Evolutionary conservation across 768 basidiomycete genomes (phyloP), one percentile per base, ranked within the genome.

Genomic region (Macrolepiota fuliginosa): DNA sequence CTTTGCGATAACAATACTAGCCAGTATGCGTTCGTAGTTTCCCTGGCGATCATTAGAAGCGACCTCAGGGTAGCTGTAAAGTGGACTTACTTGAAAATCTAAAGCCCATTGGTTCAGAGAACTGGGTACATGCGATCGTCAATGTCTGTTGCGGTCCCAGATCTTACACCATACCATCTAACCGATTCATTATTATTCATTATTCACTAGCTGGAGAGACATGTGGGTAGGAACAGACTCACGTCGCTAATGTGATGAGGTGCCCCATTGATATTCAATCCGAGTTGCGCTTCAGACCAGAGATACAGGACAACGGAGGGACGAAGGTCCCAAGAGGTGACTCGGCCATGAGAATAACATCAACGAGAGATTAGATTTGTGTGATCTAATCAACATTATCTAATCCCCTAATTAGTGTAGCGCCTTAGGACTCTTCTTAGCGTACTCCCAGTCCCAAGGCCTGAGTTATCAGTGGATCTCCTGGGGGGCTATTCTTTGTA

Each of bases 81-180:
- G 5, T 45, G 29, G 13, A 64, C 77, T 63, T 68, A 90, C 95
- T 71, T 96, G 87, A 64, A 98, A 98, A 72, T 98, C 96, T 40
- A 98, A 76, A 6, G 97, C 92, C 94, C 96, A 98, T 75, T 99
- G 96, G 69, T 98, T 96, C 29, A 99, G 79, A 15, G 94, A 95
- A 72, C 94, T 96, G 66, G 58, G 35, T 62, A 49, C 22, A 62
- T 66, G 63, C 50, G 29, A 53, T 58, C 13, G 52, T 58, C 22
- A 56, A 22, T 22, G 40, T 22, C 13, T 42, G 25, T 50, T 57
- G 25, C 58, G 51, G 57, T 49, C 35, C 47, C n/a, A 25, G 37
- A 17, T 4, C 11, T 29, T 17, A 17, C 25, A 22, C 24, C 58
- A 27, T 52, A 52, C 77, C 78, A 79, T 54, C 72, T 75, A 56